Base-by-base conservation (phyloP, 2,329 filamentous ascomycete species). In the Penicillium sumatraense region DNA sequence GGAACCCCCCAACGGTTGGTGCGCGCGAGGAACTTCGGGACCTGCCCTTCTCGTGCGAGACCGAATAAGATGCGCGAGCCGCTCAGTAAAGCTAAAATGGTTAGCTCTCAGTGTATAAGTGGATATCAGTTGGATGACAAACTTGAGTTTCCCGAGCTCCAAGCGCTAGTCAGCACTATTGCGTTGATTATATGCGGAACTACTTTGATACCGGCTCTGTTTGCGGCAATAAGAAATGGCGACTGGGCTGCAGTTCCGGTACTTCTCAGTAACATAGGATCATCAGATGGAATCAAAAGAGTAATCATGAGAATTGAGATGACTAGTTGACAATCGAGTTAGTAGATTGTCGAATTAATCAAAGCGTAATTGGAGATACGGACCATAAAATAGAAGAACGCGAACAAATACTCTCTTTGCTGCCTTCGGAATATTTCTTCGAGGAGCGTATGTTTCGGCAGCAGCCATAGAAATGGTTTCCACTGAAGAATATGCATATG, bases 341-440 rank as follows among this genome's bases (percentile, higher is more conserved):
- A 29, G 18, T 14, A 35, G 24, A 27, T 20, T 13, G 18, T 11
- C 13, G 11, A 8, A 3, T 16, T 1, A 24, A 21, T 24, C 7
- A 24, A n/a, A n/a, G n/a, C n/a, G n/a, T 5, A 21, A n/a, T 2
- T 2, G 21, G n/a, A 27, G 24, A 24, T 13, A 3, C 10, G 13
- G 48, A 57, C 54, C 41, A 62, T 83, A 83, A 69, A 84, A 82
- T 59, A 82, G 70, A 14, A 81, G 65, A 14, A 84, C 72, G n/a
- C 82, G 81, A 58, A 74, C 80, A 68, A 84, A 80, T 60, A 81
- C 81, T 10, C 79, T 73, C n/a, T 78, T 77, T 2, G 77, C 80
- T 10, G 82, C 82, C 27, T 72, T 79, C 2, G 81, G 81, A 5
- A 84, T 71, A 52, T 82, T 82, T 27, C 75, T 70, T 31, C 80